These are phyloP conservation scores for Athelia sp. DNA, from an alignment of 1,284 basidiomycete species.

Conservation along the genomic window DNA sequence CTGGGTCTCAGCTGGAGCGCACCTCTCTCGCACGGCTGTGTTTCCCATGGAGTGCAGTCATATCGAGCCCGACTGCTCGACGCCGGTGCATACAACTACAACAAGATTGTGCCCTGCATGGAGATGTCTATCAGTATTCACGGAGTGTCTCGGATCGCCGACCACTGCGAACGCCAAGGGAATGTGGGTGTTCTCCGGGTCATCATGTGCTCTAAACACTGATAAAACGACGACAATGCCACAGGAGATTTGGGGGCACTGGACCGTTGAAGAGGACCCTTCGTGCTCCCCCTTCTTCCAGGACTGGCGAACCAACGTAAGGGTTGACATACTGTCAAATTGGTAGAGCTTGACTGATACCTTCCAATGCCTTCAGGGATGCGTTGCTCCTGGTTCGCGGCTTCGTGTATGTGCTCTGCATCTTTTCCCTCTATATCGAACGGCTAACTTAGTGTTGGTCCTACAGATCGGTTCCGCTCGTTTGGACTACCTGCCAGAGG, in stretches of 20 bases:
- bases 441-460: not conserved
- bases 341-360: not conserved
- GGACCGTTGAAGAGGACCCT: not conserved
- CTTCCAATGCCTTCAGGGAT: not conserved
- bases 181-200: not conserved
- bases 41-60: not conserved
- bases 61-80: not conserved
- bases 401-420: not conserved
- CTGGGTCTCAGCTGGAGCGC: not conserved
- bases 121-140: not conserved
- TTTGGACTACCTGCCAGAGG: not conserved
- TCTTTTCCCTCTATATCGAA: not conserved
- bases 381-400: not conserved
- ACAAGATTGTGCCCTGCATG: not conserved
- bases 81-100: not conserved
- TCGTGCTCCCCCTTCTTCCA: not conserved
- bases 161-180: not conserved
- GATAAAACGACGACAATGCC: not conserved
- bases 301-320: not conserved
- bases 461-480: not conserved
- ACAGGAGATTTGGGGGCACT: not conserved
- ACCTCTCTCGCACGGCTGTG: not conserved
- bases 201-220: not conserved
- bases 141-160: not conserved
- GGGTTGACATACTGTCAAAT: not conserved